These are phyloP conservation scores for Neonectria magnoliae DNA, from an alignment of 2,329 filamentous ascomycete genomes.

Conservation along the genomic window DNA sequence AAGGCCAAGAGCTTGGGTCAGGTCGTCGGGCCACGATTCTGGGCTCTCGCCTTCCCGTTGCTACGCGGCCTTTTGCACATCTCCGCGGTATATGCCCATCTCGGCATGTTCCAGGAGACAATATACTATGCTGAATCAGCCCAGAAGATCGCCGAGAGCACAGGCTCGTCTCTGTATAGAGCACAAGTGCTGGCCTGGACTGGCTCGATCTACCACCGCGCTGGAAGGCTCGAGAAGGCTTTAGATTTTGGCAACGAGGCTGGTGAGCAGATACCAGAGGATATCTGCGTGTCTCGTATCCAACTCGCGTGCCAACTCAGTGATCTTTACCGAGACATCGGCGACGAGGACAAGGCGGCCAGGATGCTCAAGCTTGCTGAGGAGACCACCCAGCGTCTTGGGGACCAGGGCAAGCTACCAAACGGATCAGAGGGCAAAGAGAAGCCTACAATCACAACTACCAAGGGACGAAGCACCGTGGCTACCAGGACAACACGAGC, in stretches of 20 bases:
- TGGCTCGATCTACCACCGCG: conserved; percentile 64
- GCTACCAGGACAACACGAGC: conserved; percentile 40
- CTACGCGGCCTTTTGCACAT: conserved; percentile 78
- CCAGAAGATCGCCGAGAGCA: conserved; percentile 76
- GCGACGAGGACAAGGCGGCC: conserved; percentile 55
- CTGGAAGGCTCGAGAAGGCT: conserved; percentile 69
- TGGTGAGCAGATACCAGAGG: conserved; percentile 59
- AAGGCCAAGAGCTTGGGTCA: conserved; percentile 37
- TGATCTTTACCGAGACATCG: conserved; percentile 63
- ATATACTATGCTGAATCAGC: conserved; percentile 89
- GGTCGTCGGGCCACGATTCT: conserved; percentile 71
- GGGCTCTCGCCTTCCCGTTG: conserved; percentile 80
- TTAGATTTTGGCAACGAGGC: conserved; percentile 64
- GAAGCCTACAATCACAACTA: conserved; percentile 19
- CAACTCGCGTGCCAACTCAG: conserved; percentile 65
- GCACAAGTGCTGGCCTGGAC: conserved; percentile 65
- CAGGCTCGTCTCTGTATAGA: conserved; percentile 68
- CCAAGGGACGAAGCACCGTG: conserved; percentile 32
- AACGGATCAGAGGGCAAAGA: conserved; percentile 19
- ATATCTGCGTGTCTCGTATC: conserved; percentile 49
- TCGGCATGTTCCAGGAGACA: conserved; percentile 89
- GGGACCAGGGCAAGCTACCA: conserved; percentile 32
- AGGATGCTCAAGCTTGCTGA: conserved; percentile 61
- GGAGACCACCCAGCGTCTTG: conserved; percentile 53
- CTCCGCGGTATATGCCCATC: conserved; percentile 80